Base-by-base conservation (phyloP, 2,329 filamentous ascomycete species). In the Aspergillus melleus region DNA sequence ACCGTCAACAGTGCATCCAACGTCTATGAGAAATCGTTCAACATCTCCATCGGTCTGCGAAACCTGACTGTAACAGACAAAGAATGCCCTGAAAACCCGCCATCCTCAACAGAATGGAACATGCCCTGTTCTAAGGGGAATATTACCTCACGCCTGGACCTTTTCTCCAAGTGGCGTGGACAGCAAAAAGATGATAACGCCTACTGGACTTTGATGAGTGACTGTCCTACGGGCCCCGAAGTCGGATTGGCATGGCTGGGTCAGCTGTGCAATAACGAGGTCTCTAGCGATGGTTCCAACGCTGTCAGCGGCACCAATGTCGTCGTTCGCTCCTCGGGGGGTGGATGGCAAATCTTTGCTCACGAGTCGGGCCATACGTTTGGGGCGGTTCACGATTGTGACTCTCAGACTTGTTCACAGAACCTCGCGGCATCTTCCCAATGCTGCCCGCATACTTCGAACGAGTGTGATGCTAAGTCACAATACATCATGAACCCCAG, bases 401-500 rank as follows among this genome's bases (percentile, higher is more conserved):
- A 86, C 2, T 72, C 80, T 0, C 63, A 76, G n/a, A 84, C 89
- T 2, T 98, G 94, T 72, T 68, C 71, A 6, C 83, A 91, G 60
- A 82, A 85, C 20, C 85, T 86, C 1, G 83, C 88, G 64, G 81
- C 77, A 57, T 80, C 85, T 1, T 86, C 87, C 47, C 84, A 87
- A 71, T 99, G 95, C 76, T 99, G 95, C 68, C 95, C 93, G 0
- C 80, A 96, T 8, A 90, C 83, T 66, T 70, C 79, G 9, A 74
- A 62, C 47, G 82, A 79, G 0, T 99, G 95, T 74, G 82, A 96
- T 74, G 95, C 95, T 22, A 80, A 83, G 47, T 88, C 86, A n/a
- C 77, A 83, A 61, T 99, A 87, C 77, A 92, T 99, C 76, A 99
- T 99, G 95, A 98, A 98, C 73, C 95, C 95, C 0, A 95, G 90